A percentile compares a stretch with the other conserved stretches of the same genome.
Conservation (phyloP, 345 rosid species). For the Citrus cavaleriei region DNA sequence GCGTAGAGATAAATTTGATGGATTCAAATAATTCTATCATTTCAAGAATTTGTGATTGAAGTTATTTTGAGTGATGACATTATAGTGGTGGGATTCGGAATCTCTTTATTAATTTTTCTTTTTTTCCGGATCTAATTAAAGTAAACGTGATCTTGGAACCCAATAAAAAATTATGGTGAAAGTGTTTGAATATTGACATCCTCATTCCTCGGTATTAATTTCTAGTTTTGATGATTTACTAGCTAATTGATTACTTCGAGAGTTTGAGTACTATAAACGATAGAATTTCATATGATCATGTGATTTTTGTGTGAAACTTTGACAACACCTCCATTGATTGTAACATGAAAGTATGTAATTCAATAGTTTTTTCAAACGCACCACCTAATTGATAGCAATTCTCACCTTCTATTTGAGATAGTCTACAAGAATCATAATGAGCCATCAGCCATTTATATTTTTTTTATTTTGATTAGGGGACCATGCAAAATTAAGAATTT, state of each 20-base stretch:
- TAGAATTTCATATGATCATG: no score
- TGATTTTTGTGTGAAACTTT: not conserved
- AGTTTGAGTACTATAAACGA: no score
- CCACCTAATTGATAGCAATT: not conserved
- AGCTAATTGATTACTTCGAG: no score
- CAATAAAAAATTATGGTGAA: no score
- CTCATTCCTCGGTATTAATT: no score
- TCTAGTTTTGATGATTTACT: no score
- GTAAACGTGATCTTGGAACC: not conserved
- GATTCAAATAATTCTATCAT: no score
- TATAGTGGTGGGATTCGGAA: not conserved
- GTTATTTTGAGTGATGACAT: not conserved
- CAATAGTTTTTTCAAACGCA: not conserved
- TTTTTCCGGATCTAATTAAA: not conserved
- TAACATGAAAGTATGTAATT: not conserved
- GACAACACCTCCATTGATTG: not conserved
- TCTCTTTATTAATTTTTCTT: not conserved
- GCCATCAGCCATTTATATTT: not conserved
- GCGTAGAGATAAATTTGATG: no score
- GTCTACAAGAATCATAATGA: not conserved
- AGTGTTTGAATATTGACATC: no score
- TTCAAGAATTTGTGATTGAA: not conserved
- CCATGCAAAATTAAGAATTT: not conserved
- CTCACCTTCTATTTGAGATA: not conserved
- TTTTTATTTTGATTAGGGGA: not conserved